Evolutionary conservation across 768 basidiomycete species (phyloP).

Genomic region (Pholiota conissans): DNA sequence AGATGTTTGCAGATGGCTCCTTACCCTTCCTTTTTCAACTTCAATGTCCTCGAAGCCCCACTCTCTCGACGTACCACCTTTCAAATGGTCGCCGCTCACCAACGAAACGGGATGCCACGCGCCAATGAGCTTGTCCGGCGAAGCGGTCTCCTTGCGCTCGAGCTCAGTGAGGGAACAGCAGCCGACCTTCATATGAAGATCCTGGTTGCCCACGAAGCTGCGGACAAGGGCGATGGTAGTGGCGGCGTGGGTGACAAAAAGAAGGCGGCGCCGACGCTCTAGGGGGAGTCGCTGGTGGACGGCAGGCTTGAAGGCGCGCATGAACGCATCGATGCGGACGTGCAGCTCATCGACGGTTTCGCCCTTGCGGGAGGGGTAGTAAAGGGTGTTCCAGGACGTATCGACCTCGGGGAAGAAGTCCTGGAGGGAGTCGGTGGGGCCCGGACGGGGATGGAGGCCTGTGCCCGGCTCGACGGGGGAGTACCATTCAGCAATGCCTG

Average conservation of each 20-base stretch:
- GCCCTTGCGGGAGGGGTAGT: slow-evolving; percentile 71
- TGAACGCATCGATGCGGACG: slow-evolving; percentile 52
- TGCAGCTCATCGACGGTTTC: slow-evolving; percentile 68
- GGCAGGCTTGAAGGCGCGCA: slow-evolving; percentile 49
- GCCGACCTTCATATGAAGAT: slow-evolving; percentile 61
- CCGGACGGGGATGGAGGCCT: slow-evolving; percentile 77
- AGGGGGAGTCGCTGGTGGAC: slow-evolving; percentile 43
- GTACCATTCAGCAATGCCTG: slow-evolving; percentile 80
- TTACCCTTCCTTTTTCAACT: slow-evolving; percentile 60
- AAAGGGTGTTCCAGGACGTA: slow-evolving; percentile 61
- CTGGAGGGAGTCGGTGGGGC: slow-evolving; percentile 51
- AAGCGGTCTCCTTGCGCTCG: slow-evolving; percentile 30
- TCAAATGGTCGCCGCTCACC: slow-evolving; percentile 59
- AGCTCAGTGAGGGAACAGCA: slow-evolving; percentile 73
- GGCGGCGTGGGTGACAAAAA: slow-evolving; percentile 77
- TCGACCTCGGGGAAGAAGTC: slow-evolving; percentile 63
- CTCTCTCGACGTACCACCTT: slow-evolving; percentile 59
- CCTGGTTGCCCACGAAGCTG: slow-evolving; percentile 53
- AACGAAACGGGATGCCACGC: slow-evolving; percentile 48
- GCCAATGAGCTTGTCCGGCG: slow-evolving; percentile 29
- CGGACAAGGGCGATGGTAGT: slow-evolving; percentile 67
- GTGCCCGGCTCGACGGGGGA: slow-evolving; percentile 66
- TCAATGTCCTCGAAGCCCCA: slow-evolving; percentile 83
- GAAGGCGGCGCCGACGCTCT: slow-evolving; percentile 46
- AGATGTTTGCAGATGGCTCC: slow-evolving; percentile 14